Percentiles rank a stretch among this genome's conserved stretches.
These are phyloP conservation scores for Sporothrix sp. DNA, from an alignment of 2,329 filamentous ascomycete genomes.

Conservation along the genomic window DNA sequence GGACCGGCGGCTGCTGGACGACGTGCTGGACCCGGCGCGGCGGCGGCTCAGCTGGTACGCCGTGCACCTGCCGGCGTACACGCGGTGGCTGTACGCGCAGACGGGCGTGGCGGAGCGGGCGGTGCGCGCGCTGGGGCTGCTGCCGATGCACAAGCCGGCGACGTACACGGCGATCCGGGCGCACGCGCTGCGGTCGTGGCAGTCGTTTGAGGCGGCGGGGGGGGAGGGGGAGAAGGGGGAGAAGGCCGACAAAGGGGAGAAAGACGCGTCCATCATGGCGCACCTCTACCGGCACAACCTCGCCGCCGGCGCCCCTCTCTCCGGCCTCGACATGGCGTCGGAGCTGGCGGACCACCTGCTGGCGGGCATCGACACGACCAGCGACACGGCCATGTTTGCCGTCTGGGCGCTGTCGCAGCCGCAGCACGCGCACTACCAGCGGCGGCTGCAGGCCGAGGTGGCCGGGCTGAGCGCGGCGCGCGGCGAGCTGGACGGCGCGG, in stretches of 20 bases:
- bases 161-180: slow-evolving; percentile 41
- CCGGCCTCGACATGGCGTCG: slow-evolving; percentile 39
- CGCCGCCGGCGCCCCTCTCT: slow-evolving; percentile 8
- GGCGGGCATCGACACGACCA: slow-evolving; percentile 40
- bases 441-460: slow-evolving; percentile 35
- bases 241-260: slow-evolving; percentile 6
- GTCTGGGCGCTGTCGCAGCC: slow-evolving; percentile 40
- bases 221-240: background rate
- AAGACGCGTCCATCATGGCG: slow-evolving; percentile 26
- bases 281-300: slow-evolving; percentile 24
- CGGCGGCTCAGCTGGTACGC: slow-evolving; percentile 39
- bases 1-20: slow-evolving; percentile 34
- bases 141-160: slow-evolving; percentile 41
- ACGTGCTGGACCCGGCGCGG: slow-evolving; percentile 38
- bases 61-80: slow-evolving; percentile 35
- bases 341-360: slow-evolving; percentile 45
- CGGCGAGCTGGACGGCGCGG: slow-evolving; percentile 19
- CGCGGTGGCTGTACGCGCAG: slow-evolving; percentile 38
- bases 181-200: slow-evolving; percentile 21
- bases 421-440: slow-evolving; percentile 33
- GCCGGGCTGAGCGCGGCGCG: background rate
- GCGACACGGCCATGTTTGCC: slow-evolving; percentile 41
- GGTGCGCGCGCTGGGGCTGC: slow-evolving; percentile 25
- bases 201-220: slow-evolving; percentile 13
- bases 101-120: slow-evolving; percentile 29